Percentiles rank a stretch among this genome's conserved stretches.
phyloP scores from a whole-genome alignment of 805 yeast genomes.

The Ogataea chonburiensis region DNA sequence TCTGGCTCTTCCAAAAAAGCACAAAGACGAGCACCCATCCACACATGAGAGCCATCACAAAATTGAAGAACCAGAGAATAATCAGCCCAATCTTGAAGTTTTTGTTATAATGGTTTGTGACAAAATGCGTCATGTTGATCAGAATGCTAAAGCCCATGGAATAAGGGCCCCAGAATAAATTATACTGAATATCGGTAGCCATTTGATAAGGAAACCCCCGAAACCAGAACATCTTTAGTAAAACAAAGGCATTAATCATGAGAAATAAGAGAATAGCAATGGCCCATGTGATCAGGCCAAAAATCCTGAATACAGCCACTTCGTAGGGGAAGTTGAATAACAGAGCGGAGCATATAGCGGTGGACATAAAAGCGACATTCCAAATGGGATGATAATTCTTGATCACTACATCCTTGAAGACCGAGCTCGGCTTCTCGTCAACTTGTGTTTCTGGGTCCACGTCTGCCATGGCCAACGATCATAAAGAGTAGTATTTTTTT shows the following conservation, averaged over 20 bases:
- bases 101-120: slow-evolving; percentile 37
- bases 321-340: slow-evolving; percentile 55
- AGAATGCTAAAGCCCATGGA: slow-evolving; percentile 80
- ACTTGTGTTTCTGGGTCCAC: background rate
- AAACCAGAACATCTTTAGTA: slow-evolving; percentile 35
- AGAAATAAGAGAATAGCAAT: slow-evolving; percentile 49
- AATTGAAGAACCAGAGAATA: slow-evolving; percentile 68
- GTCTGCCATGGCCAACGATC: too few relatives aligned
- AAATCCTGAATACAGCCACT: slow-evolving; percentile 21
- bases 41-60: slow-evolving; percentile 49
- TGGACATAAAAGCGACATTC: slow-evolving; percentile 76
- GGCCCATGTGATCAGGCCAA: slow-evolving; percentile 43
- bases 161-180: slow-evolving; percentile 70
- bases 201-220: slow-evolving; percentile 24
- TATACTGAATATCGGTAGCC: slow-evolving; percentile 42
- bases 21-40: slow-evolving; percentile 59
- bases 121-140: slow-evolving; percentile 49
- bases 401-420: slow-evolving; percentile 19
- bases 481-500: too few relatives aligned
- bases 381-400: slow-evolving; percentile 49
- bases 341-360: slow-evolving; percentile 64
- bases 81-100: slow-evolving; percentile 40
- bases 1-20: slow-evolving; percentile 39
- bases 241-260: slow-evolving; percentile 39
- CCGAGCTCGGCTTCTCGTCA: background rate